phyloP scores from a whole-genome alignment of 495 filamentous ascomycete genomes.

The Xylaria grammica region DNA sequence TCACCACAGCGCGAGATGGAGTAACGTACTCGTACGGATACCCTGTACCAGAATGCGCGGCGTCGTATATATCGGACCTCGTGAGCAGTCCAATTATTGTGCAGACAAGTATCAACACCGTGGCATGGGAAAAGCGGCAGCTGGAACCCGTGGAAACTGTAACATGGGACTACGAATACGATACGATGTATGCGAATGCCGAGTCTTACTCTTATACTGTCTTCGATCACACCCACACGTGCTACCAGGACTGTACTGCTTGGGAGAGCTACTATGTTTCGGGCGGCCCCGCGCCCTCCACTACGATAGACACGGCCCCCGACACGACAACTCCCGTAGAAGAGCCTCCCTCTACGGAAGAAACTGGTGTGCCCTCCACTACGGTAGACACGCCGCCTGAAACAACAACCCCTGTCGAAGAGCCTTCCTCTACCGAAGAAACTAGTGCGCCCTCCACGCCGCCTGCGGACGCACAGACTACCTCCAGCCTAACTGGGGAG shows the following conservation, averaged over 20 bases:
- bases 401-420: too few relatives aligned
- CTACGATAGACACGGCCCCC: slow-evolving; percentile 1
- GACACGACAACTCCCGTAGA: slow-evolving; percentile 10
- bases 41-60: slow-evolving; percentile 19
- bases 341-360: too few relatives aligned
- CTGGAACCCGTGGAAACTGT: slow-evolving; percentile 13
- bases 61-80: slow-evolving; percentile 15
- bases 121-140: slow-evolving; percentile 21
- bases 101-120: slow-evolving; percentile 17
- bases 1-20: slow-evolving; percentile 18
- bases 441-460: neutral
- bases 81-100: slow-evolving; percentile 7
- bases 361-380: too few relatives aligned
- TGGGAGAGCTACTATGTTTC: slow-evolving; percentile 18
- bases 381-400: too few relatives aligned
- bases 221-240: slow-evolving; percentile 21
- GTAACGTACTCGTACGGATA: slow-evolving; percentile 2
- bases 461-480: neutral
- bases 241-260: slow-evolving; percentile 8
- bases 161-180: slow-evolving; percentile 16
- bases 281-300: slow-evolving; percentile 3
- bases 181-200: slow-evolving; percentile 16
- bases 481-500: neutral
- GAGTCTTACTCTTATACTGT: slow-evolving; percentile 9
- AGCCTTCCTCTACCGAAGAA: slow-evolving; percentile 5